Percentiles rank a stretch among this genome's conserved stretches.
These are phyloP conservation scores for Boletus reticuloceps DNA, from an alignment of 768 basidiomycete genomes.

Conservation along the genomic window DNA sequence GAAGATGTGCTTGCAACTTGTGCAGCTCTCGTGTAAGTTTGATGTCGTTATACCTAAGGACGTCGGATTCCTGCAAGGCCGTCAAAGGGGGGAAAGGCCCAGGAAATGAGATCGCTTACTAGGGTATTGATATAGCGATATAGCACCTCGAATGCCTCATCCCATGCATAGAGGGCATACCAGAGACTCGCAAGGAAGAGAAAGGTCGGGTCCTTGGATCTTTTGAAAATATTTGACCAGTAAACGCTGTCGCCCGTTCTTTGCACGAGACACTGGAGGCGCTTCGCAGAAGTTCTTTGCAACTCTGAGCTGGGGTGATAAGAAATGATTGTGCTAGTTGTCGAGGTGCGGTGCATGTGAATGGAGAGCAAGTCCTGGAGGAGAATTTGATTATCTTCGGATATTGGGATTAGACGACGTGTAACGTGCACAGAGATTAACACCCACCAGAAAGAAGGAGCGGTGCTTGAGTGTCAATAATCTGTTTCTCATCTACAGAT, in stretches of 20 bases:
- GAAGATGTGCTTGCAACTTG: slow-evolving; percentile 54
- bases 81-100: neutral
- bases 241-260: slow-evolving; percentile 35
- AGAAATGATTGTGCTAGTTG: slow-evolving; percentile 25
- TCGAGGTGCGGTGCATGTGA: slow-evolving; percentile 45
- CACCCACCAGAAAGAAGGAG: slow-evolving; percentile 36
- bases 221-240: slow-evolving; percentile 29
- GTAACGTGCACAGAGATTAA: neutral
- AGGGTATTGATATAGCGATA: slow-evolving; percentile 49
- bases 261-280: slow-evolving; percentile 27
- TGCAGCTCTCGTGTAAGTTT: slow-evolving; percentile 53
- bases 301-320: slow-evolving; percentile 29
- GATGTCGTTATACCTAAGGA: slow-evolving; percentile 41
- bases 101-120: slow-evolving; percentile 30
- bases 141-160: slow-evolving; percentile 53
- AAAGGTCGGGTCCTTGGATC: slow-evolving; percentile 50
- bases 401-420: neutral
- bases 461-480: slow-evolving; percentile 53
- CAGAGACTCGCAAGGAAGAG: slow-evolving; percentile 52
- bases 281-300: slow-evolving; percentile 27
- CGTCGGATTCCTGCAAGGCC: slow-evolving; percentile 41
- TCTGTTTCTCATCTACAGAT: slow-evolving; percentile 22
- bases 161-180: slow-evolving; percentile 63
- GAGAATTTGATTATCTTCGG: slow-evolving; percentile 19
- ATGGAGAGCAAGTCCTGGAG: slow-evolving; percentile 49